These are phyloP conservation scores for Trypanosoma congolense DNA, from an alignment of 208 protist species.

Conservation along the genomic window DNA sequence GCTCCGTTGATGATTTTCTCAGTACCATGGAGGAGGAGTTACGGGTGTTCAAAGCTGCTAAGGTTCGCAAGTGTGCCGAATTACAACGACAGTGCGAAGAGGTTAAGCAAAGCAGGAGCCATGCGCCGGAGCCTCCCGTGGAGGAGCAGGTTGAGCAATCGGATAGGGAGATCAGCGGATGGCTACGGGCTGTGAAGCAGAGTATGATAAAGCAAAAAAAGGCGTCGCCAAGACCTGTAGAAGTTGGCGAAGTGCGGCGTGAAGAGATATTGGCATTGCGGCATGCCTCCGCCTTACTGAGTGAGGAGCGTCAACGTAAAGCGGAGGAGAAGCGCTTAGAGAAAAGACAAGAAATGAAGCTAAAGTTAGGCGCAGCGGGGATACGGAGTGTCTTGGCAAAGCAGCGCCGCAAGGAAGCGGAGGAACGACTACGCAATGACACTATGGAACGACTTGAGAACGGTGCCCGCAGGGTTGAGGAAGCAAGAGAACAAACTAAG, in stretches of 20 bases:
- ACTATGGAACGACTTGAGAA: slow-evolving; percentile 60
- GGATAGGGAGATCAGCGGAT: slow-evolving; percentile 6
- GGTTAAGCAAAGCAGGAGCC: not conserved
- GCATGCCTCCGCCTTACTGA: slow-evolving; percentile 64
- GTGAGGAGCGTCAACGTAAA: slow-evolving; percentile 76
- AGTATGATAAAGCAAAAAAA: slow-evolving; percentile 31
- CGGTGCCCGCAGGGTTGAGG: slow-evolving; percentile 58
- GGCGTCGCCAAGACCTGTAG: slow-evolving; percentile 40
- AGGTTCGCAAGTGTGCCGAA: slow-evolving; percentile 55
- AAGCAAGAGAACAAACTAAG: slow-evolving; percentile 59
- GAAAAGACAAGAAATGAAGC: slow-evolving; percentile 61
- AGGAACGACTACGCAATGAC: slow-evolving; percentile 45
- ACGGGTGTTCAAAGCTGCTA: slow-evolving; percentile 49
- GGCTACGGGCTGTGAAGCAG: slow-evolving; percentile 7
- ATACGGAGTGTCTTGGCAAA: slow-evolving; percentile 46
- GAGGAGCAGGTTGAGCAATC: slow-evolving; percentile 11
- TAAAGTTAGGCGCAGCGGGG: slow-evolving; percentile 51
- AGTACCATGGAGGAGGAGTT: slow-evolving; percentile 60
- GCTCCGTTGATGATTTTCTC: slow-evolving; percentile 66
- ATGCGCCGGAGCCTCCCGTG: slow-evolving; percentile 26
- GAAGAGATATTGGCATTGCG: slow-evolving; percentile 65
- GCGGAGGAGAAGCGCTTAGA: slow-evolving; percentile 76
- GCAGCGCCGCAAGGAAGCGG: slow-evolving; percentile 59
- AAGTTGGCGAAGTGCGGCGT: slow-evolving; percentile 15
- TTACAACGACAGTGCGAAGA: slow-evolving; percentile 15